Conservation (phyloP, 495 filamentous ascomycete genomes). For the Hyaloscypha variabilis region DNA sequence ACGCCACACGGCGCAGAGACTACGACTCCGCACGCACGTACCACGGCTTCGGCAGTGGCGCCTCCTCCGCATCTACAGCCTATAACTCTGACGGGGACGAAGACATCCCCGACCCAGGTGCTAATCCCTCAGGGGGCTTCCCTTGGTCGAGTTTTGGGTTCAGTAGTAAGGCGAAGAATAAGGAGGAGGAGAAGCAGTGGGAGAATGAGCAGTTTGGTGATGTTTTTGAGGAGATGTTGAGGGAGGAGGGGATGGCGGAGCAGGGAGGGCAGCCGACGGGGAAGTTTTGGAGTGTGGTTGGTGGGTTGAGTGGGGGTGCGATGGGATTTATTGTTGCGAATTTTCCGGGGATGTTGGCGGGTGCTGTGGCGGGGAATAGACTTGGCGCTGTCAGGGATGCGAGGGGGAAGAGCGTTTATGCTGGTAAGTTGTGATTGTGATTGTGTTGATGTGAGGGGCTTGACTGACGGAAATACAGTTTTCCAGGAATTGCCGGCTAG, state of each 20-base stretch:
- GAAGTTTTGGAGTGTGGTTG: slow-evolving; percentile 85
- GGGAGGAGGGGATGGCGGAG: slow-evolving; percentile 85
- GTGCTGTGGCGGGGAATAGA: slow-evolving; percentile 89
- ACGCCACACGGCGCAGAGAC: slow-evolving; percentile 76
- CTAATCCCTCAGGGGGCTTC: slow-evolving; percentile 49
- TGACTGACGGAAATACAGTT: slow-evolving; percentile 7
- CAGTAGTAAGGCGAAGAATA: slow-evolving; percentile 38
- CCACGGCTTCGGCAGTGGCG: slow-evolving; percentile 44
- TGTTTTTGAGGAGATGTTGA: slow-evolving; percentile 97
- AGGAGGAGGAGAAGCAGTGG: slow-evolving; percentile 48
- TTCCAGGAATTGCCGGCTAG: slow-evolving; percentile 82
- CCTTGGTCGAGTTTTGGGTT: slow-evolving; percentile 68
- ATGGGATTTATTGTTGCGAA: slow-evolving; percentile 96
- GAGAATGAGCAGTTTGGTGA: slow-evolving; percentile 81
- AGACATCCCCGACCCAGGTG: slow-evolving; percentile 39
- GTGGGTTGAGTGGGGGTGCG: slow-evolving; percentile 84
- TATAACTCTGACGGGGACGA: slow-evolving; percentile 61
- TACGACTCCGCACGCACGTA: slow-evolving; percentile 69
- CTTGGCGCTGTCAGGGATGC: slow-evolving; percentile 86
- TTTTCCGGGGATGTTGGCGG: slow-evolving; percentile 84
- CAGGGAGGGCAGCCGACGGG: slow-evolving; percentile 58
- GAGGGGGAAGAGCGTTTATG: slow-evolving; percentile 93
- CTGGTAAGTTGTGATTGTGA: slow-evolving; percentile 39
- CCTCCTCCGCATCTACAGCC: slow-evolving; percentile 42
- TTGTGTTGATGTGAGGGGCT: neutral